These are phyloP conservation scores for Fusarium mexicanum DNA, from an alignment of 2,329 filamentous ascomycete species.

Conservation along the genomic window DNA sequence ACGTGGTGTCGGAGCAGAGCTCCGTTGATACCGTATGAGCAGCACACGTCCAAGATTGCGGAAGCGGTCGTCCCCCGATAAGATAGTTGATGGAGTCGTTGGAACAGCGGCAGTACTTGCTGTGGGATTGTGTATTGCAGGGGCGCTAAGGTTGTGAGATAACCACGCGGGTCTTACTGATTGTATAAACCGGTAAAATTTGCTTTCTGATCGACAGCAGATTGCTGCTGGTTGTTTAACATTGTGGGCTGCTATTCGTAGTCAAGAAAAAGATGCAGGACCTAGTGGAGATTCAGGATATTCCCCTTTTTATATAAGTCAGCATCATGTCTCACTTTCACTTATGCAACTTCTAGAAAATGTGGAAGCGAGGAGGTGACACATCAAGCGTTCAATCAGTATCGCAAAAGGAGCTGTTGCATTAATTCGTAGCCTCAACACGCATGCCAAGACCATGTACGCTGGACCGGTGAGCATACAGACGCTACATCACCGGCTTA, in stretches of 20 bases:
- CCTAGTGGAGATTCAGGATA: fast-evolving
- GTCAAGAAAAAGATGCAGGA: not conserved
- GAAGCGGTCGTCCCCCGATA: fast-evolving
- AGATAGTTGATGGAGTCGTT: not conserved
- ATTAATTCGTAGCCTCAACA: not conserved
- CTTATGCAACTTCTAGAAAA: not conserved
- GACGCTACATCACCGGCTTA: no score
- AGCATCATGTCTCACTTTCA: no score
- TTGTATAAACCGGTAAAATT: not conserved
- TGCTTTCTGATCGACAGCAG: not conserved
- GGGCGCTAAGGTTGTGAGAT: not conserved
- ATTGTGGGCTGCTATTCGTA: not conserved
- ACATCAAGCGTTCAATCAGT: not conserved
- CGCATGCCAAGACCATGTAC: not conserved
- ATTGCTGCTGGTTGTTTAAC: not conserved
- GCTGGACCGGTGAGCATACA: no score
- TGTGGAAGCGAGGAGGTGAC: no score
- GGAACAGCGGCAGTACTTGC: not conserved
- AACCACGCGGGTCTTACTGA: not conserved
- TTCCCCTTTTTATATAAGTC: not conserved
- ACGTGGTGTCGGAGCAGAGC: not conserved
- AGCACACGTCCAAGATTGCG: not conserved
- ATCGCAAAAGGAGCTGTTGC: not conserved
- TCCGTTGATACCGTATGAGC: not conserved
- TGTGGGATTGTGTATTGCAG: not conserved